Percentiles rank a stretch among this genome's conserved stretches.
Conservation (phyloP, 257 asterid genomes). For the Avicennia marina region DNA sequence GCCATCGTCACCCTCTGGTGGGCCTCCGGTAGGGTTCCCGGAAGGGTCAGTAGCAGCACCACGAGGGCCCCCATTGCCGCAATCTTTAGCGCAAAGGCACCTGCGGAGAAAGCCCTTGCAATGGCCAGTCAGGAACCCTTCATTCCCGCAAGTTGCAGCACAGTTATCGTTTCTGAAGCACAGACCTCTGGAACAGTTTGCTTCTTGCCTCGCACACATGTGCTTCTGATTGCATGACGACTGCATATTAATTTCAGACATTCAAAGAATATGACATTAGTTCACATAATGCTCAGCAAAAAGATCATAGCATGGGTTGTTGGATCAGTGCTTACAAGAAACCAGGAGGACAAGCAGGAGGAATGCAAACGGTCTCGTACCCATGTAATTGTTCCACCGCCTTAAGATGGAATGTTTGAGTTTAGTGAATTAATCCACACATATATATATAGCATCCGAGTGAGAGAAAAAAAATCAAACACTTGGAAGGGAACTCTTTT, state of each 20-base stretch:
- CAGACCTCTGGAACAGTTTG: conserved; percentile 2
- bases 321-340: no score
- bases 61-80: no score
- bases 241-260: background rate
- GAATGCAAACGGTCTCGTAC: no score
- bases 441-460: no score
- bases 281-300: background rate
- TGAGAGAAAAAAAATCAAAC: no score
- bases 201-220: conserved; percentile 22
- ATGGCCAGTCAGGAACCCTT: conserved; percentile 18
- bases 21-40: no score
- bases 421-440: no score
- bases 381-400: no score
- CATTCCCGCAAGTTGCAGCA: conserved; percentile 20
- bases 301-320: conserved; percentile 13
- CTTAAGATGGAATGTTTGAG: no score
- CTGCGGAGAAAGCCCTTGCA: conserved; percentile 21
- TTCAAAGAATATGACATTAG: background rate
- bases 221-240: conserved; percentile 14
- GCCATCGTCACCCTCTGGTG: no score
- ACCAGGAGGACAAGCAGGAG: conserved; percentile 20
- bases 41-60: no score
- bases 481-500: no score
- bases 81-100: conserved; percentile 21
- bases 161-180: conserved; percentile 24